Base-by-base conservation (phyloP, 2,329 filamentous ascomycete species). In the Xylariomycetidae sp. region DNA sequence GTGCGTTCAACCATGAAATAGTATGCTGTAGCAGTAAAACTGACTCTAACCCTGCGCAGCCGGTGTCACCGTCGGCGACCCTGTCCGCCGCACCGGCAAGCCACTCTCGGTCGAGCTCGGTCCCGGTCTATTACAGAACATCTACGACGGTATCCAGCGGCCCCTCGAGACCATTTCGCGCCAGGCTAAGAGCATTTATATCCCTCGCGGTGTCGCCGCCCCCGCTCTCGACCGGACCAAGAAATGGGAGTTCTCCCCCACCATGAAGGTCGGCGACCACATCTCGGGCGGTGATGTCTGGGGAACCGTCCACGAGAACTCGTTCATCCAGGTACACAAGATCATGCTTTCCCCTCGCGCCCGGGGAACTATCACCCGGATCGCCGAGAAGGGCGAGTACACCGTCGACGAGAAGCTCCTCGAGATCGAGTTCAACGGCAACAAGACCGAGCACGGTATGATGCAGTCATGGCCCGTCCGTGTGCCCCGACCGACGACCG, bases 391-490 rank as follows among this genome's bases (percentile, higher is more conserved):
- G 66, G 92, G 92, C 53, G 83, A 80, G 61, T 98, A 95, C 67
- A 95, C 87, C 4, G 89, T 98, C 20, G 85, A 83, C 36, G 84
- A 95, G 59, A 93, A 94, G 65, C 82, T 98, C 44, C 71, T 98
- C 55, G 90, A 95, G 64, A 75, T 96, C 44, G 92, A 98, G 61
- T 98, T 98, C 60, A 86, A 98, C 57, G 92, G 92, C 56, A 87
- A 88, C 68, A 94, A 90, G 74, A 84, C 83, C 37, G 84, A 90
- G 61, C 90, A 86, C 63, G 83, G 82, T 59, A 96, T 98, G 92
- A 95, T 96, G 89, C 92, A 98, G 67, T 79, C 81, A 48, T 98
- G 92, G 92, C 92, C 92, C 38, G 92, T 96, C 54, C 89, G 92
- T 73, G 92, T 93, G 32, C 89, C 92, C 37, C 82, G 92, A 54